A percentile compares a stretch with the other conserved stretches of the same genome.
Evolutionary conservation across 805 yeast species (phyloP).

Genomic region (Dipodascopsis uninucleata): DNA sequence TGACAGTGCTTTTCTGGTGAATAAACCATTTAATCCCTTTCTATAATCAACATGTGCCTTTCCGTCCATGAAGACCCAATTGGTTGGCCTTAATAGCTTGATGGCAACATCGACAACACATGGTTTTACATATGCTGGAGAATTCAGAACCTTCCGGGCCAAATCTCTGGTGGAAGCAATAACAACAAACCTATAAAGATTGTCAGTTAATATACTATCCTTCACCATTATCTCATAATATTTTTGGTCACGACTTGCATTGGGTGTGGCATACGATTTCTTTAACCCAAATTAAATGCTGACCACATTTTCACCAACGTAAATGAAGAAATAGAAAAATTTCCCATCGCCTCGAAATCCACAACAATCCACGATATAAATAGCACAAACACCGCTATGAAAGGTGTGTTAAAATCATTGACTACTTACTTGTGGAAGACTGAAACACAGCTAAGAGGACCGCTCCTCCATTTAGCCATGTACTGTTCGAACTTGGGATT

Average conservation of each 20-base stretch:
- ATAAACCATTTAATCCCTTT: constrained; percentile 81
- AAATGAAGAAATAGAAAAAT: no score
- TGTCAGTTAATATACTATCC: neutral
- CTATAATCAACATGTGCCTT: constrained; percentile 93
- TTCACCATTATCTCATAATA: no score
- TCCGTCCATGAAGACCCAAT: constrained; percentile 98
- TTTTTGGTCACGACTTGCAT: no score
- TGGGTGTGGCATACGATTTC: no score
- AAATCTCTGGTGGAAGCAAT: constrained; percentile 86
- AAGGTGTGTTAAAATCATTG: no score
- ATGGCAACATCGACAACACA: constrained; percentile 97
- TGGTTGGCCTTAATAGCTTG: constrained; percentile 88
- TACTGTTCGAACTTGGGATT: constrained; percentile 96
- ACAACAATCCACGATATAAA: neutral
- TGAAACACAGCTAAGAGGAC: constrained; percentile 92
- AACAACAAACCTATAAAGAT: constrained; percentile 63
- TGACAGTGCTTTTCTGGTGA: constrained; percentile 78
- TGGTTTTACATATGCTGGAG: constrained; percentile 88
- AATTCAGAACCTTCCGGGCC: constrained; percentile 78
- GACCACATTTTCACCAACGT: neutral
- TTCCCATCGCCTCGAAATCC: neutral
- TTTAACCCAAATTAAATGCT: no score
- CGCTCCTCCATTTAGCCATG: constrained; percentile 88
- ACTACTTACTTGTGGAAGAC: constrained; percentile 76
- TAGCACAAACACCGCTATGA: neutral